A percentile compares a stretch with the other conserved stretches of the same genome.
Conservation (phyloP, 768 basidiomycete genomes). For the Omphalotus guepiniiformis region DNA sequence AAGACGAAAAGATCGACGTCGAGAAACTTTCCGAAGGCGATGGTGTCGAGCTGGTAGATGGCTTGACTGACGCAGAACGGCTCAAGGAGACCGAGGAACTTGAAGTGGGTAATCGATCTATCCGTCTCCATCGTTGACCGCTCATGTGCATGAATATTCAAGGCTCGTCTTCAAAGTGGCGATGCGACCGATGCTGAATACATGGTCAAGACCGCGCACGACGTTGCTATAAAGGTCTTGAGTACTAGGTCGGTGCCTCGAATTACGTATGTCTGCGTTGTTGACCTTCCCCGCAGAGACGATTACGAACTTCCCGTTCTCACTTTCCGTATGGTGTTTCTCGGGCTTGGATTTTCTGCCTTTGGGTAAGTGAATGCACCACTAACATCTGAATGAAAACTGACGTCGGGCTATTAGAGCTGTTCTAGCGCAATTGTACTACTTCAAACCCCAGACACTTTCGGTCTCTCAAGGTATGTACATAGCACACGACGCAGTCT, state of each 20-base stretch:
- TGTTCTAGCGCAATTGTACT: slow-evolving; percentile 34
- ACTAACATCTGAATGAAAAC: background rate
- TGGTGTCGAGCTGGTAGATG: no score
- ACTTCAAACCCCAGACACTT: slow-evolving; percentile 34
- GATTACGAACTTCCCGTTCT: slow-evolving; percentile 31
- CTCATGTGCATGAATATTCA: no score
- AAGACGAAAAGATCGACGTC: no score
- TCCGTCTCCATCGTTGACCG: no score
- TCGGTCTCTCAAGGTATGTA: slow-evolving; percentile 26
- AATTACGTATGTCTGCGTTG: background rate
- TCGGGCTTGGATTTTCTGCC: slow-evolving; percentile 35
- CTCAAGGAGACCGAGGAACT: no score
- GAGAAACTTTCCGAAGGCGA: no score
- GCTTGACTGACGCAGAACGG: no score
- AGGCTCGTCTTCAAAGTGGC: slow-evolving; percentile 26
- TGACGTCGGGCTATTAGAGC: slow-evolving; percentile 12
- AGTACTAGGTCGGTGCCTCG: slow-evolving; percentile 14
- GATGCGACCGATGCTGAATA: slow-evolving; percentile 32
- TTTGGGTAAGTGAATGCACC: slow-evolving; percentile 29
- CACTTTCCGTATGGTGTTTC: slow-evolving; percentile 38
- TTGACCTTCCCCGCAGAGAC: slow-evolving; percentile 22
- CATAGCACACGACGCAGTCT: slow-evolving; percentile 17
- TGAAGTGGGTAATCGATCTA: no score
- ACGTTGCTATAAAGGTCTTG: slow-evolving; percentile 35
- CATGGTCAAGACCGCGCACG: slow-evolving; percentile 30